phyloP scores from a whole-genome alignment of 495 filamentous ascomycete genomes.

The Pseudoneurospora amorphoporcata region DNA sequence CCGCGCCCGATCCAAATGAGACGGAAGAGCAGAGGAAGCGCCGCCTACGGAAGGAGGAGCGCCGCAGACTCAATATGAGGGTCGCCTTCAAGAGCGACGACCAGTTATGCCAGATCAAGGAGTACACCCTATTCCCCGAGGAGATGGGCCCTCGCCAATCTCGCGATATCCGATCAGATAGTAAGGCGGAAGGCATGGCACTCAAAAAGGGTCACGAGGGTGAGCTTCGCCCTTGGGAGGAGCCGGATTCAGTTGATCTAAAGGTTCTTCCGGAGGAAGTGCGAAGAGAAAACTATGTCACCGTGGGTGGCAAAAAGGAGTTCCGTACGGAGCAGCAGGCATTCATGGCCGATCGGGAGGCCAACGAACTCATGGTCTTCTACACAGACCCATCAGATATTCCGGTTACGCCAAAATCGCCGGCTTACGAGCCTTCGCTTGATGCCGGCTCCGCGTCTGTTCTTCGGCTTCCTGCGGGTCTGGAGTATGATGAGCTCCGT shows the following conservation, averaged over 20 bases:
- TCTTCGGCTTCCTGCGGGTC: constrained; percentile 6
- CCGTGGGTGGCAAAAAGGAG: constrained; percentile 44
- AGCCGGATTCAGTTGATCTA: constrained; percentile 40
- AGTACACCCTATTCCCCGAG: constrained; percentile 71
- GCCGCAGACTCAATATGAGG: constrained; percentile 57
- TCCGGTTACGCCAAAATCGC: constrained; percentile 58
- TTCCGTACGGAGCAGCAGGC: constrained; percentile 56
- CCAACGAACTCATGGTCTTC: constrained; percentile 71
- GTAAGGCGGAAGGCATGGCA: constrained; percentile 57
- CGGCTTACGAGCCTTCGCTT: constrained; percentile 31
- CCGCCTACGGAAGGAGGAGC: constrained; percentile 67
- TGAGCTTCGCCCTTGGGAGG: constrained; percentile 43
- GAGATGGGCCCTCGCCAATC: constrained; percentile 65
- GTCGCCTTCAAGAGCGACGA: constrained; percentile 59
- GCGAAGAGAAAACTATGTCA: constrained; percentile 45
- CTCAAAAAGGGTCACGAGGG: constrained; percentile 51
- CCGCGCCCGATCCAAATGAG: constrained; percentile 47
- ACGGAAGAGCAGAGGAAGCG: constrained; percentile 64
- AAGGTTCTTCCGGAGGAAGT: constrained; percentile 37
- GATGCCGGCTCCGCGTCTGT: constrained; percentile 6
- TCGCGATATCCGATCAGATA: constrained; percentile 57
- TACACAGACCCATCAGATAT: constrained; percentile 18
- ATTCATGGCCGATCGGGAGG: constrained; percentile 60
- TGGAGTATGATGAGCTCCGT: constrained; percentile 22
- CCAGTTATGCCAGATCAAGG: constrained; percentile 57